These are phyloP conservation scores for Cicer arietinum DNA, from an alignment of 306 rosid genomes.

Conservation along the genomic window DNA sequence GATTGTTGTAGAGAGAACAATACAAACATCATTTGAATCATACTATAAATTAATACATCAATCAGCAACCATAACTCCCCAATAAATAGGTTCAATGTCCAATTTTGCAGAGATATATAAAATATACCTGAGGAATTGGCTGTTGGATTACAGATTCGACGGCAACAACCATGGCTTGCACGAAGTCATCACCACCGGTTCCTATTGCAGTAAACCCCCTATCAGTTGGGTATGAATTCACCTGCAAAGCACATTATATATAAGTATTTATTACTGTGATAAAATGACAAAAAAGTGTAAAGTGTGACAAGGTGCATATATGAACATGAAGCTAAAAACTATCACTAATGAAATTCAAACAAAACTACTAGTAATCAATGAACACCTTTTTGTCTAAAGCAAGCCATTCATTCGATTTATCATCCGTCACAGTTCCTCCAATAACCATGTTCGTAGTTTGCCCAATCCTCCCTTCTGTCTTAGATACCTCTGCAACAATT, in stretches of 20 bases:
- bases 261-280: constrained; percentile 8
- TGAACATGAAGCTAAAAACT: not conserved
- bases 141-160: constrained; percentile 86
- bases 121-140: constrained; percentile 78
- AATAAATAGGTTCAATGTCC: constrained; percentile 21
- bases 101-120: not conserved
- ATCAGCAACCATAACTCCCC: not conserved
- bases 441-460: constrained; percentile 95
- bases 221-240: constrained; percentile 89
- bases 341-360: not conserved
- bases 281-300: not conserved
- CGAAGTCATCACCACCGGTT: constrained; percentile 90
- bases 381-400: constrained; percentile 90
- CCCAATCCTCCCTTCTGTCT: constrained; percentile 96
- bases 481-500: constrained; percentile 79
- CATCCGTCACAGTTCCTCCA: constrained; percentile 95
- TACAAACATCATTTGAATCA: not conserved
- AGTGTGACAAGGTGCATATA: constrained; percentile 3
- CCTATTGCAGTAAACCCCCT: constrained; percentile 97
- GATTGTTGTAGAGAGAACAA: constrained; percentile 26
- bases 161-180: constrained; percentile 90
- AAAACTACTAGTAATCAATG: constrained; percentile 11
- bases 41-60: not conserved
- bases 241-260: constrained; percentile 52
- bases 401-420: constrained; percentile 89